A percentile compares a stretch with the other conserved stretches of the same genome.
These are phyloP conservation scores for Rhodotorula sp. DNA, from an alignment of 1,284 basidiomycete genomes.

Conservation along the genomic window DNA sequence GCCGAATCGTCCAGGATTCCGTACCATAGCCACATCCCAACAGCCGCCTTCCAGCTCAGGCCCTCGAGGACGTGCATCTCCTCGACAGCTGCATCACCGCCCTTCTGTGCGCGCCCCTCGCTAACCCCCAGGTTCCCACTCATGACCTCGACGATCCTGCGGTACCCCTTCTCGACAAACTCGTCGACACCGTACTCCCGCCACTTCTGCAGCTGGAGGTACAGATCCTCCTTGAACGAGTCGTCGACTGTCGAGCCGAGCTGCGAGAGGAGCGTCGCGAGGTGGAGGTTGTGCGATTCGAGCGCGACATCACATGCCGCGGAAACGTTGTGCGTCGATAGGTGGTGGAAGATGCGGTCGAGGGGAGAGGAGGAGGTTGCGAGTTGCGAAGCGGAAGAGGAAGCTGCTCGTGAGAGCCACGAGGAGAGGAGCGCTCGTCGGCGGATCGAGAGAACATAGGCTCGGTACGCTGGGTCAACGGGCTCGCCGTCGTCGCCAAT, in stretches of 20 bases:
- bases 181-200: constrained; percentile 70
- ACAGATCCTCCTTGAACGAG: constrained; percentile 71
- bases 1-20: constrained; percentile 71
- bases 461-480: constrained; percentile 61
- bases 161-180: constrained; percentile 67
- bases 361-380: constrained; percentile 52
- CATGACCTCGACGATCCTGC: constrained; percentile 80
- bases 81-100: constrained; percentile 61
- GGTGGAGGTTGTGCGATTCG: constrained; percentile 73
- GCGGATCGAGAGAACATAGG: constrained; percentile 63
- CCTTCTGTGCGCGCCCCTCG: constrained; percentile 52
- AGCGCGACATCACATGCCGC: constrained; percentile 75
- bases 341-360: constrained; percentile 65
- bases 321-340: constrained; percentile 84
- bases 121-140: constrained; percentile 72
- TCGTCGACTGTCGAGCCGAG: constrained; percentile 62
- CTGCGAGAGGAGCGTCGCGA: constrained; percentile 90
- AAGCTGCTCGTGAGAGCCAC: constrained; percentile 40
- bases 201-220: constrained; percentile 80
- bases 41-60: constrained; percentile 91
- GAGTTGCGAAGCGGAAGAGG: neutral
- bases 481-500: neutral
- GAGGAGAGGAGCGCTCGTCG: constrained; percentile 58
- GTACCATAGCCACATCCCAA: constrained; percentile 91
- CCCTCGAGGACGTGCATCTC: constrained; percentile 73